Percentiles rank a stretch among this genome's conserved stretches.
phyloP scores from a whole-genome alignment of 192 early-diverging fungal genomes.

The Ambispora gerdemannii region DNA sequence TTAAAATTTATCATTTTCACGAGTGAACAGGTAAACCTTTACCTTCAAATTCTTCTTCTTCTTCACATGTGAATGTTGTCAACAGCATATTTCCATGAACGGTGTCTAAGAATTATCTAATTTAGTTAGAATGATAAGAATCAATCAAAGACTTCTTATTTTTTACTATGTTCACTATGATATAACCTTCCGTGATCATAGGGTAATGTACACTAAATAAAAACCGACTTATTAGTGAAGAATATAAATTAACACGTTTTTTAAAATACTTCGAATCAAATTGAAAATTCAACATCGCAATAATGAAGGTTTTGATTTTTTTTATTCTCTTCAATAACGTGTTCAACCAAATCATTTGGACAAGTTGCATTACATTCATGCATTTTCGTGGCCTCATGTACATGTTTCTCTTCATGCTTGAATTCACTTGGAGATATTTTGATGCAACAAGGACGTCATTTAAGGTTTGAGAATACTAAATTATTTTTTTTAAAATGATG shows the following conservation, averaged over 20 bases:
- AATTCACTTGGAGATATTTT: constrained; percentile 37
- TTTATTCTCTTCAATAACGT: constrained; percentile 10
- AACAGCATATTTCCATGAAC: constrained; percentile 41
- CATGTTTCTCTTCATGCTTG: constrained; percentile 33
- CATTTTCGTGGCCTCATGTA: constrained; percentile 25
- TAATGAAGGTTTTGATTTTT: constrained; percentile 16
- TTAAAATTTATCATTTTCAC: too few species aligned
- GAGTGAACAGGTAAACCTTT: neutral
- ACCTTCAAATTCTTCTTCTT: constrained; percentile 39
- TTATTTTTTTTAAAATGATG: too few species aligned
- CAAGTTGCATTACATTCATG: constrained; percentile 36
- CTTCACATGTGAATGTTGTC: too few species aligned
- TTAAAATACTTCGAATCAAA: neutral
- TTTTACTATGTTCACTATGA: constrained; percentile 35
- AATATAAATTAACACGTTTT: neutral
- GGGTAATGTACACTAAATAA: constrained; percentile 31
- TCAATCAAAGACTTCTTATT: neutral
- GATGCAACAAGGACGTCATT: constrained; percentile 29
- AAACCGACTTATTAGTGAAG: neutral
- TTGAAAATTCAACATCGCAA: constrained; percentile 21
- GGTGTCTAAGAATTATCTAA: neutral
- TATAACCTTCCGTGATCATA: constrained; percentile 33
- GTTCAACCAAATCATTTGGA: constrained; percentile 25
- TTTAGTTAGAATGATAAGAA: too few species aligned
- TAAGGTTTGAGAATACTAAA: constrained; percentile 33